Base-by-base conservation (phyloP, 192 early-diverging fungal species). In the Backusella tarrabulga region DNA sequence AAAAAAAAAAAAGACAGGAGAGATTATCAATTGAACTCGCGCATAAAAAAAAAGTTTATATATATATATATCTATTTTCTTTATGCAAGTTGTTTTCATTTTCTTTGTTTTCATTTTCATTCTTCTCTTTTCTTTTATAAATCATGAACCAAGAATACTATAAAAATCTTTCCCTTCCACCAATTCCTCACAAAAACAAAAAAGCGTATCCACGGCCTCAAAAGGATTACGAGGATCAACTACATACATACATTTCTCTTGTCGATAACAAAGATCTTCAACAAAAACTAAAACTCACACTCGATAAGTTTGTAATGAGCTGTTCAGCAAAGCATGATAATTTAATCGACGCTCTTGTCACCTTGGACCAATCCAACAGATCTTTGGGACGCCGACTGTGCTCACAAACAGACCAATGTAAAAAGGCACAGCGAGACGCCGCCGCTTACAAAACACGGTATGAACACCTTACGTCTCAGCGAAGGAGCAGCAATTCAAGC, bases 91-190 rank as follows among this genome's bases (percentile, higher is more conserved):
- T 50, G 46, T 50, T 17, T 50, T 50, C 19, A 19, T 50, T 50
- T 50, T 60, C 21, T 60, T 60, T 60, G 56, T 60, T 60, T 23
- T 60, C 56, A 60, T 14, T 60, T 60, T 60, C 56, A 60, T 60
- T 60, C 56, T 60, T 60, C 56, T 60, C 12, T 23, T 26, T 60
- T 60, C 19, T 26, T 56, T 23, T 56, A 21, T 56, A 23, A 9
- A 56, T 8, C 4, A 56, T 56, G 54, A 56, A 12, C 17, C 54
- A 56, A 23, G 54, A 26, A 26, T 26, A 56, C 11, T 56, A 56
- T 56, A 56, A 56, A 11, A 3, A 56, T 11, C 54, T 56, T 0
- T 56, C 54, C 21, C 54, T 56, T 56, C 54, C 54, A 56, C 54
- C 54, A 26, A 26, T 56, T 56, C 54, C 54, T 56, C 7, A 56